These are phyloP conservation scores for Leishmania tropica DNA, from an alignment of 208 protist genomes.

Conservation along the genomic window DNA sequence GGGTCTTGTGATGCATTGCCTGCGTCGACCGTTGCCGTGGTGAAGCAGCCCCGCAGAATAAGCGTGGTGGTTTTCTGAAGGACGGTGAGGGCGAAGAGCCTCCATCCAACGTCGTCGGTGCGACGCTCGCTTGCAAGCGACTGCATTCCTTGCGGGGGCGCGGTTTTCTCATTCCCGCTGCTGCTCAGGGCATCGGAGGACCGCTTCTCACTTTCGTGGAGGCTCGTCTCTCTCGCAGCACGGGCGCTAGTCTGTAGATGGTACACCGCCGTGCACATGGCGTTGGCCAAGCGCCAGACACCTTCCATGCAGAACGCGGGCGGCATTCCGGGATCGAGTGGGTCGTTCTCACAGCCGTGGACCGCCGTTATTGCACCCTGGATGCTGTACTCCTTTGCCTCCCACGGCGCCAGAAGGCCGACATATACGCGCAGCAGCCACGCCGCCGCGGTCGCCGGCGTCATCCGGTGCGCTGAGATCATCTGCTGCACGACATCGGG, in stretches of 20 bases:
- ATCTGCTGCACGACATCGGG: conserved; percentile 26
- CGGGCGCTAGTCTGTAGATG: conserved; percentile 12
- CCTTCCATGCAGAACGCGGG: background rate
- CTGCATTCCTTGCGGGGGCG: background rate
- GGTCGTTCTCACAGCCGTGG: background rate
- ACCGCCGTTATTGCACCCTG: background rate
- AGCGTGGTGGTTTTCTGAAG: conserved; percentile 15
- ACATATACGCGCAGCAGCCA: conserved; percentile 32
- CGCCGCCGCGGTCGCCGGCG: conserved; percentile 12
- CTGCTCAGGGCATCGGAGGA: background rate
- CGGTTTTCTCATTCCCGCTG: background rate
- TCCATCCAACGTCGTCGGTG: background rate
- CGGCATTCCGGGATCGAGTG: conserved; percentile 7
- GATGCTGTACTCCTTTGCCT: background rate
- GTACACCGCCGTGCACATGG: conserved; percentile 16
- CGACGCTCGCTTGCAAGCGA: background rate
- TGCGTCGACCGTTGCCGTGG: background rate
- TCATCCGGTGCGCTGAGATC: conserved; percentile 19
- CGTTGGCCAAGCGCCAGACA: conserved; percentile 11
- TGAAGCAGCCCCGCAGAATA: conserved; percentile 20
- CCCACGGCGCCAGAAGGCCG: conserved; percentile 4
- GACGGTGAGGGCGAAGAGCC: conserved; percentile 13
- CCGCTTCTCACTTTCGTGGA: background rate
- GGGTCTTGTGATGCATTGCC: background rate
- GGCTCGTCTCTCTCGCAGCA: background rate